phyloP scores from a whole-genome alignment of 2,329 filamentous ascomycete genomes.

The Ustilaginoidea virens region DNA sequence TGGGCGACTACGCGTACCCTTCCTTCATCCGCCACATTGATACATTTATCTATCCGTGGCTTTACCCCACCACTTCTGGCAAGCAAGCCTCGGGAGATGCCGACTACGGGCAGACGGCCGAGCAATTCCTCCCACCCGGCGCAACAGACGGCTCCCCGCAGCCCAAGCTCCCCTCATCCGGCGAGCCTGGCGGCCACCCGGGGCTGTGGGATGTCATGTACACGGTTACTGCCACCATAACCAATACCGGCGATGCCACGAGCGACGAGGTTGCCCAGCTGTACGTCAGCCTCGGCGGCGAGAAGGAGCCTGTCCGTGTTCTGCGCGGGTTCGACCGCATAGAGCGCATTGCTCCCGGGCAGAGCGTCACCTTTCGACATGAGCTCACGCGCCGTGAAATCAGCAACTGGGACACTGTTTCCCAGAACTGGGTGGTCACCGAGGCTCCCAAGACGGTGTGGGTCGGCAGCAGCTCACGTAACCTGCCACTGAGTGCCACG shows the following conservation, averaged over 20 bases:
- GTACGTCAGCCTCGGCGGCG: constrained; percentile 68
- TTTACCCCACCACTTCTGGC: constrained; percentile 47
- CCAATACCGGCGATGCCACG: constrained; percentile 49
- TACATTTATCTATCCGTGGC: constrained; percentile 54
- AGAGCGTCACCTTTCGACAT: constrained; percentile 48
- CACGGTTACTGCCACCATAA: constrained; percentile 50
- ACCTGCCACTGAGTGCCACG: constrained; percentile 27
- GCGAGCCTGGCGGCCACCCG: constrained; percentile 46
- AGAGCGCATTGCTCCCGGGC: constrained; percentile 49
- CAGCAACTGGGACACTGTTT: constrained; percentile 66
- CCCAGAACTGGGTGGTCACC: constrained; percentile 73
- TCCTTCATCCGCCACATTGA: constrained; percentile 32
- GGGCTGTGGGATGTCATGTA: constrained; percentile 55
- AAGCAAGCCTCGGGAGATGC: constrained; percentile 40
- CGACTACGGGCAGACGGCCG: constrained; percentile 41
- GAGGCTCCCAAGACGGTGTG: constrained; percentile 34
- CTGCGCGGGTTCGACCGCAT: constrained; percentile 75
- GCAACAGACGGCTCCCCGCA: constrained; percentile 41
- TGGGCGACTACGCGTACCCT: constrained; percentile 55
- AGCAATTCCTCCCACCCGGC: constrained; percentile 43
- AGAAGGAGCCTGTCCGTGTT: constrained; percentile 48
- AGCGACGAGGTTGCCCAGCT: constrained; percentile 65
- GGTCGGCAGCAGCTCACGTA: constrained; percentile 39
- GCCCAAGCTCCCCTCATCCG: constrained; percentile 32
- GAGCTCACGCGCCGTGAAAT: constrained; percentile 66